Base-by-base conservation (phyloP, 2,329 filamentous ascomycete genomes). In the Colletotrichum tofieldiae region DNA sequence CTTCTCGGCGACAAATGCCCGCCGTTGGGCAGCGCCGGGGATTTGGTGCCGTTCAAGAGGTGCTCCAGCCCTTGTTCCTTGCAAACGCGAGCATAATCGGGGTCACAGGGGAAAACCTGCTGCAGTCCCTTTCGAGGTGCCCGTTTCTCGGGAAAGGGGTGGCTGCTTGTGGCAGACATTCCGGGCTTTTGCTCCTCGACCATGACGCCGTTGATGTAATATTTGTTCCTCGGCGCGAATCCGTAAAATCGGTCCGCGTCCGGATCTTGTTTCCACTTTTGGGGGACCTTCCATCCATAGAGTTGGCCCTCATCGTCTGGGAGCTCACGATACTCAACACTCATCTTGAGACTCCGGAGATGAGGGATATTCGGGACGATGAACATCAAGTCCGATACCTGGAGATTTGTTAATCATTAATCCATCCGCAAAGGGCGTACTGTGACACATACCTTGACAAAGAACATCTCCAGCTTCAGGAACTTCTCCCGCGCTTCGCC, bases 351-450 rank as follows among this genome's bases (percentile, higher is more conserved):
- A 70, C 86, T 83, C 63, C 85, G 86, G 26, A 93, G 84, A 76
- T 93, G 90, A 39, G 89, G 86, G 67, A 90, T 85, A 65, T 82
- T 88, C 6, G 90, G 86, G 14, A 92, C 81, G 52, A 88, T 86
- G 74, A 84, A 87, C 82, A 93, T 86, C 70, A 92, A 85, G 75
- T 93, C 91, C 39, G 89, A 90, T 65, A 89, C 83, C 89, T 91
- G 74, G 1, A 52, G 5, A 23, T 14, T 3, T 12, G 71, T 79
- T 68, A 79, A 75, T 23, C 26, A 12, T 64, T 60, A 73, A 8
- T 41, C 35, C 18, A 12, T 14, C 26, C 9, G 7, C 43, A 2
- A 32, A 23, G 32, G 8, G 11, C n/a, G 16, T n/a, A 26, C 2
- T 18, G 2, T 5, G 35, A 55, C 26, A 73, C 84, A 73, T 81